phyloP scores from a whole-genome alignment of 2,329 filamentous ascomycete genomes.

The Biscogniauxia marginata region DNA sequence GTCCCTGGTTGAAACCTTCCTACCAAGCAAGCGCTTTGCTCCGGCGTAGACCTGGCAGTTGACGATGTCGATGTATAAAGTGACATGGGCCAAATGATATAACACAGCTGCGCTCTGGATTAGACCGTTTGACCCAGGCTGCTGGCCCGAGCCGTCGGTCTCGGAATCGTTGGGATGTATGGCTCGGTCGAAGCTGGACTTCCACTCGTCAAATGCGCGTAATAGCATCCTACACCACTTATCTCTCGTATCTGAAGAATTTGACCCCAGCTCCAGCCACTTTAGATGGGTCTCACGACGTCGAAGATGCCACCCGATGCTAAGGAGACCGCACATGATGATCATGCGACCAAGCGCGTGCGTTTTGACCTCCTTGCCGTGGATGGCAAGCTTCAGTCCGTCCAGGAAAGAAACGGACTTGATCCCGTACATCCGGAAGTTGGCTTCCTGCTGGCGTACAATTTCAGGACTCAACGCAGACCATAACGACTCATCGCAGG shows the following conservation, averaged over 20 bases:
- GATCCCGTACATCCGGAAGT: constrained; percentile 73
- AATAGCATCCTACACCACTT: constrained; percentile 78
- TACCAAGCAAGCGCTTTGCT: constrained; percentile 71
- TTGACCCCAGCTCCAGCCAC: constrained; percentile 68
- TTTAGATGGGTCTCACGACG: constrained; percentile 82
- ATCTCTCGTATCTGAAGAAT: constrained; percentile 60
- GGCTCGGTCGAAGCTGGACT: constrained; percentile 75
- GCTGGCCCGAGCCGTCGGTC: constrained; percentile 41
- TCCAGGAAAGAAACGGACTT: constrained; percentile 80
- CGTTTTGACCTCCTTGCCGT: constrained; percentile 76
- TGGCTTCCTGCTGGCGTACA: constrained; percentile 74
- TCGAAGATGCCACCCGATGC: constrained; percentile 88
- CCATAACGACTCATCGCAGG: constrained; percentile 87
- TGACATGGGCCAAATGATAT: constrained; percentile 86
- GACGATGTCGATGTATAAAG: constrained; percentile 82
- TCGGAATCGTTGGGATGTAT: constrained; percentile 44
- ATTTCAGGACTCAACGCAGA: constrained; percentile 74
- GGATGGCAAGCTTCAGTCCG: constrained; percentile 78
- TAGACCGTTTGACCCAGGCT: constrained; percentile 57
- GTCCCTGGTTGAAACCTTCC: constrained; percentile 74
- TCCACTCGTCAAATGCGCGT: constrained; percentile 84
- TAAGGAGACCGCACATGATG: constrained; percentile 86
- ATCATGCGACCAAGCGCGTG: constrained; percentile 88
- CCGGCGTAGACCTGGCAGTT: constrained; percentile 89
- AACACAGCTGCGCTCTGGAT: constrained; percentile 79